Conservation (phyloP, 2,329 filamentous ascomycete genomes). For the Chrysosphaeria jannelii region DNA sequence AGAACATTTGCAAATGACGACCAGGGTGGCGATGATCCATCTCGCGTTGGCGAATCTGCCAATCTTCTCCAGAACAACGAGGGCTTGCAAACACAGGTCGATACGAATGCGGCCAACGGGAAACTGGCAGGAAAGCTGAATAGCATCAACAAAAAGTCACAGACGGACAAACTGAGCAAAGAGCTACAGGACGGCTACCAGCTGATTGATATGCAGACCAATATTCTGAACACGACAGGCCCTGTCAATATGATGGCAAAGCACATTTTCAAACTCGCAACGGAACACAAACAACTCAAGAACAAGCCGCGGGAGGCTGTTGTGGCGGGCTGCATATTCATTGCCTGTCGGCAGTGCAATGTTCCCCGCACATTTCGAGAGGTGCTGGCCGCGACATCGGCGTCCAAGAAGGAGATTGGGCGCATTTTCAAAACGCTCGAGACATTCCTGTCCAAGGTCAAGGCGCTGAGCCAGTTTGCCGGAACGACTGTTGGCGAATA, state of each 20-base stretch:
- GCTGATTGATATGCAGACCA: slow-evolving; percentile 66
- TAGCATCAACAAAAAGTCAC: slow-evolving; percentile 7
- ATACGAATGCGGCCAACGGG: slow-evolving; percentile 5
- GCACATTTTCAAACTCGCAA: slow-evolving; percentile 80
- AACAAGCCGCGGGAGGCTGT: slow-evolving; percentile 84
- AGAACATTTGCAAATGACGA: slow-evolving; percentile 97
- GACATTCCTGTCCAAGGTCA: slow-evolving; percentile 50
- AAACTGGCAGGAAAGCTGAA: slow-evolving; percentile 6
- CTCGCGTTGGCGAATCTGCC: slow-evolving; percentile 81
- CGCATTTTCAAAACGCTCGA: slow-evolving; percentile 84
- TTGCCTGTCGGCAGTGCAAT: slow-evolving; percentile 72
- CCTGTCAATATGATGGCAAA: slow-evolving; percentile 72
- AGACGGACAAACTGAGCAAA: slow-evolving; percentile 6
- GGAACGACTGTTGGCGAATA: too few species aligned
- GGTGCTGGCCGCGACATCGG: slow-evolving; percentile 75
- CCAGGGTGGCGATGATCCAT: slow-evolving; percentile 86
- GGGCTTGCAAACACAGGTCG: slow-evolving; percentile 6
- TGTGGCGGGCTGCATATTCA: slow-evolving; percentile 90
- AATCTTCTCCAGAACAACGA: slow-evolving; percentile 31
- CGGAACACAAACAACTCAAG: slow-evolving; percentile 81
- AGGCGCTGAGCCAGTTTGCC: too few species aligned
- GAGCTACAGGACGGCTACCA: slow-evolving; percentile 44
- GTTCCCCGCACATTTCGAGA: slow-evolving; percentile 79
- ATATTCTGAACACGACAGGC: slow-evolving; percentile 53
- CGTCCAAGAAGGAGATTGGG: slow-evolving; percentile 92